Conservation (phyloP, 495 filamentous ascomycete genomes). For the Neurospora discreta region DNA sequence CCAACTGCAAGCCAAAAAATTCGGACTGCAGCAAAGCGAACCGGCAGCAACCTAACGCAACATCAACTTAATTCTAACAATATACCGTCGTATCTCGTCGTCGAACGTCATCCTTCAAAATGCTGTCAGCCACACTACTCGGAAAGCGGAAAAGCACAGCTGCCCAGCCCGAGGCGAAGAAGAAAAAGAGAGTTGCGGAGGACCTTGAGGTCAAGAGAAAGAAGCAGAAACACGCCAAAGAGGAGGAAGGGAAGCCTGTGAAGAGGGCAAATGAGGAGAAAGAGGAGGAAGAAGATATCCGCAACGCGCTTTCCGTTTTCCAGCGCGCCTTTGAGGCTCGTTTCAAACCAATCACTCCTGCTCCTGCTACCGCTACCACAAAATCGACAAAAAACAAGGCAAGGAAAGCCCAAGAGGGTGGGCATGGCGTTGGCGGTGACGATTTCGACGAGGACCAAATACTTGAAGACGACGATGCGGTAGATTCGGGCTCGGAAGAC, state of each 20-base stretch:
- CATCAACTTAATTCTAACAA: neutral
- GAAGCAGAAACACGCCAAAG: neutral
- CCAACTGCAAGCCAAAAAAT: neutral
- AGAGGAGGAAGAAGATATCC: slow-evolving; percentile 13
- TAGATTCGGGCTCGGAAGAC: slow-evolving; percentile 48
- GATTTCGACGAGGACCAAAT: slow-evolving; percentile 17
- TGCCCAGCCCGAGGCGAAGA: neutral
- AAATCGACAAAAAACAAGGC: slow-evolving; percentile 10
- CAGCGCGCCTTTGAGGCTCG: slow-evolving; percentile 76
- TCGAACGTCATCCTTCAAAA: neutral
- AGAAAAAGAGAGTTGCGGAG: neutral
- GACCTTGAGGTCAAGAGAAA: neutral
- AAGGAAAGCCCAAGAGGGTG: slow-evolving; percentile 12
- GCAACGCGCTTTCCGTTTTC: slow-evolving; percentile 44
- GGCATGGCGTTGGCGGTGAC: slow-evolving; percentile 20
- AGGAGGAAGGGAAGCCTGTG: neutral
- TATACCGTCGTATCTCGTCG: neutral
- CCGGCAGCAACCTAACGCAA: neutral
- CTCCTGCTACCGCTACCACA: slow-evolving; percentile 10
- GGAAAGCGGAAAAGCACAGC: neutral
- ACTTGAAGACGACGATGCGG: slow-evolving; percentile 4
- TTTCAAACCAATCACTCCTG: slow-evolving; percentile 58
- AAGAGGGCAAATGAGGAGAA: neutral
- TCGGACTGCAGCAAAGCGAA: neutral
- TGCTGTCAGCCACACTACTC: neutral